Evolutionary conservation across 257 asterid species (phyloP), one percentile per base, ranked within the genome.

Genomic region (Parsonsia alboflavescens): DNA sequence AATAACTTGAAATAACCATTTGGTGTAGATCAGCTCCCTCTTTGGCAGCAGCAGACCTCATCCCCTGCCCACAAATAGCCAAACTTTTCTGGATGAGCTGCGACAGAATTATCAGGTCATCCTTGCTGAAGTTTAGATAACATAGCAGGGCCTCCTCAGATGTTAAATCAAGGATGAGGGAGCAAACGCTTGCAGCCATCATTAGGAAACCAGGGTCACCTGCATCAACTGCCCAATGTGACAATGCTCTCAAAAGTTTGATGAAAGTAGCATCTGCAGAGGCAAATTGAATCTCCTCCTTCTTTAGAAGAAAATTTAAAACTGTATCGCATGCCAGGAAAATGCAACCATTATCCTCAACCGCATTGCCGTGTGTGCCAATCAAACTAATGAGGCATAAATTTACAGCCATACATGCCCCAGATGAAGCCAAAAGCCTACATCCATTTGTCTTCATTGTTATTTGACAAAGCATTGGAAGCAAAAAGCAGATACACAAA

Each of bases 401-500:
- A 49, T 83, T 84, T 80, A 92, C 98, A 71, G 85, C 86, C 81
- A 72, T 82, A 58, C 82, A 83, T 67, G 89, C 93, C 64, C 90
- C 93, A 62, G 93, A 45, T 53, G 93, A 87, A 70, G 88, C 88
- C 52, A 92, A 82, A 58, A 80, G 71, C 80, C 80, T 72, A 80
- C 97, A 92, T 70, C 92, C 98, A 52, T 86, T 91, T 70, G 79
- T 64, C 71, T 62, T 33, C 90, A 89, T 86, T 58, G 99, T 94
- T 70, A 89, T 81, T 86, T 94, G 99, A 78, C 97, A 92, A 83
- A 94, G 83, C 88, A 90, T 78, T 10, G 99, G 99, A 78, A 92
- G 96, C 89, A 92, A 85, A 82, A 94, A 94, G 78, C 91, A 85
- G 78, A 86, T 71, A 28, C 93, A 86, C 79, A 75, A 72, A 74